Base-by-base conservation (phyloP, 148 eudicot genomes). In the Diospyros kaki region DNA sequence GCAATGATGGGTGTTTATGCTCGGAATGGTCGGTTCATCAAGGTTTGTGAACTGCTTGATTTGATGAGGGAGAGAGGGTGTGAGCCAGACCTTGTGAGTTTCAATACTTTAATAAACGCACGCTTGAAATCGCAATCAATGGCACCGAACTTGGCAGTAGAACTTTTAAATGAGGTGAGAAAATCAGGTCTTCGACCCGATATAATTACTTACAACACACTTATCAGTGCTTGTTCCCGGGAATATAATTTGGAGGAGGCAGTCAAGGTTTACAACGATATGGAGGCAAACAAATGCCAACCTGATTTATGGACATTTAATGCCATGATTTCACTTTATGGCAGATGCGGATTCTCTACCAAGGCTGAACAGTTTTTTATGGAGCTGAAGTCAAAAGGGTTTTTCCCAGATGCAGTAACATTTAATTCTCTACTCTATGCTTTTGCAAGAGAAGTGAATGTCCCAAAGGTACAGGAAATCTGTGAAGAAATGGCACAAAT, bases 1-100 rank as follows among this genome's bases (percentile, higher is more conserved):
- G 93, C 99, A 1, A 92, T 96, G 98, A 96, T 96, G 99, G 93
- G 99, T 46, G 99, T 96, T 64, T 96, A 91, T 83, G 99, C 98
- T 4, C 78, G 98, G 51, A 91, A 78, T 68, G 93, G 91, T 64
- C 84, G 89, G 77, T 93, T 93, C 66, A 48, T 75, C 0, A 87
- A 89, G 83, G 99, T 96, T 81, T 90, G 88, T 76, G 97, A 91
- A 50, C 70, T 96, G 81, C 85, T 96, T 76, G 63, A 79, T 79
- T 84, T 96, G 84, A 93, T 96, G 99, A 75, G 82, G 63, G 79
- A 85, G 67, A 86, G 93, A 72, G 99, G 98, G 12, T 89, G 90
- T 69, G 89, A 89, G 74, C 99, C 99, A 0, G 97, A 96, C 76
- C 88, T 93, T 76, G 91, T 96, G 68, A 96, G 99, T 77, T 93